Evolutionary conservation across 352 stramenopile species (phyloP).

Genomic region (Phytophthora macrochlamydospora): DNA sequence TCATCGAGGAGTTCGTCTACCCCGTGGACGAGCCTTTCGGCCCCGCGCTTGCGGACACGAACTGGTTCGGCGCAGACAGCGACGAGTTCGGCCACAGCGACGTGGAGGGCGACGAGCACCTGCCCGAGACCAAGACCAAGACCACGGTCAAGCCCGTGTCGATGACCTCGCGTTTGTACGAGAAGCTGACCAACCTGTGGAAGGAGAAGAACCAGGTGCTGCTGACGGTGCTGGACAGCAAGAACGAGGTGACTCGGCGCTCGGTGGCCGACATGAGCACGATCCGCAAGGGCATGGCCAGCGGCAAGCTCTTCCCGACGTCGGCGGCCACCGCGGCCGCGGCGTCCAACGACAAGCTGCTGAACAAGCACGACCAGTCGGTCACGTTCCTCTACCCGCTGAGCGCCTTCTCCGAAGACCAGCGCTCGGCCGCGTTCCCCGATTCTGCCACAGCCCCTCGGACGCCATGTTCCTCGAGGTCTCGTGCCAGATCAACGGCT

Average conservation of each 20-base stretch:
- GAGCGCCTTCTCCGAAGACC: conserved; percentile 69
- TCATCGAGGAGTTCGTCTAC: conserved; percentile 87
- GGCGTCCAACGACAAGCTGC: conserved; percentile 37
- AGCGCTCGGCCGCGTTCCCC: conserved; percentile 41
- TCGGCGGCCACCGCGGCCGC: conserved; percentile 30
- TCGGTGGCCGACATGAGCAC: conserved; percentile 84
- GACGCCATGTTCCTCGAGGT: conserved; percentile 83
- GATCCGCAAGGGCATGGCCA: conserved; percentile 72
- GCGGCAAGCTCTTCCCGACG: conserved; percentile 69
- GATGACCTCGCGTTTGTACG: conserved; percentile 72
- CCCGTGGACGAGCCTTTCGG: conserved; percentile 81
- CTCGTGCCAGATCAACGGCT: conserved; percentile 73
- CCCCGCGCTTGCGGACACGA: conserved; percentile 54
- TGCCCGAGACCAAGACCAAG: conserved; percentile 28
- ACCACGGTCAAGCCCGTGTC: conserved; percentile 48
- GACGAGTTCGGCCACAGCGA: conserved; percentile 69
- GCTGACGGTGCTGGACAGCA: conserved; percentile 70
- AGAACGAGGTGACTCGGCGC: conserved; percentile 73
- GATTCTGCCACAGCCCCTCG: conserved; percentile 16
- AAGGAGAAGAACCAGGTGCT: conserved; percentile 88
- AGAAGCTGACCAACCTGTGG: conserved; percentile 82
- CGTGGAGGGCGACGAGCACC: conserved; percentile 51
- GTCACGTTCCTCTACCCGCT: conserved; percentile 89
- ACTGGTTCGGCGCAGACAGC: conserved; percentile 62
- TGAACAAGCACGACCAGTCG: conserved; percentile 58